Conservation (phyloP, 441 rosid genomes). For the Syzygium syzygioides region DNA sequence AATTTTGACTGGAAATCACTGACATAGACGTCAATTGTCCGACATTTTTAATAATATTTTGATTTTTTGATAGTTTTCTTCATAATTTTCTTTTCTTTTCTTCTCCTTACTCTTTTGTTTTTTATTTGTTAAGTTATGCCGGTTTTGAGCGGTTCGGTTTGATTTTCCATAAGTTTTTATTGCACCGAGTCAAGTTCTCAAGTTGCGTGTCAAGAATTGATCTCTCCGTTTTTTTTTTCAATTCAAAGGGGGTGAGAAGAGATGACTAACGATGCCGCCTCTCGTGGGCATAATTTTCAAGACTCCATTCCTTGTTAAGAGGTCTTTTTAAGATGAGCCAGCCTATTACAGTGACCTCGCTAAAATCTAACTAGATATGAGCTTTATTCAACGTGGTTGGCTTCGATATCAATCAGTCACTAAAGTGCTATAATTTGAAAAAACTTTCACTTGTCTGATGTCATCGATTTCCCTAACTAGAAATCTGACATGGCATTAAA, state of each 20-base stretch:
- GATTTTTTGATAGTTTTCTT: too few species aligned
- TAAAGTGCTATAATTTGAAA: background rate
- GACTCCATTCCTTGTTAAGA: background rate
- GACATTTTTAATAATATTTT: too few species aligned
- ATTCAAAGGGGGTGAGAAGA: background rate
- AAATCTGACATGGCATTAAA: background rate
- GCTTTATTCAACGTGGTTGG: background rate
- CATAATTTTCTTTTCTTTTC: too few species aligned
- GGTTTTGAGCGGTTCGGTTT: background rate
- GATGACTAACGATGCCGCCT: too few species aligned
- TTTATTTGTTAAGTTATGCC: background rate
- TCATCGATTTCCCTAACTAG: background rate
- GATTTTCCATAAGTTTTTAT: background rate
- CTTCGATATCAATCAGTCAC: background rate
- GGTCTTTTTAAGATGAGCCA: background rate
- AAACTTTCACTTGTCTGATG: background rate
- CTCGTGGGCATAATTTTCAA: too few species aligned
- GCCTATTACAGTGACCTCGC: background rate
- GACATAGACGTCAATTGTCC: too few species aligned
- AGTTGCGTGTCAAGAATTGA: background rate
- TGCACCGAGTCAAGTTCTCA: background rate
- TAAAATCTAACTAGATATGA: background rate
- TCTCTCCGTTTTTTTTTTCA: background rate
- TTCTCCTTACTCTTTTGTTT: too few species aligned
- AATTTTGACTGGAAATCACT: too few species aligned